Evolutionary conservation across 345 rosid species (phyloP).

Genomic region (Excoecaria cochinchinensis): DNA sequence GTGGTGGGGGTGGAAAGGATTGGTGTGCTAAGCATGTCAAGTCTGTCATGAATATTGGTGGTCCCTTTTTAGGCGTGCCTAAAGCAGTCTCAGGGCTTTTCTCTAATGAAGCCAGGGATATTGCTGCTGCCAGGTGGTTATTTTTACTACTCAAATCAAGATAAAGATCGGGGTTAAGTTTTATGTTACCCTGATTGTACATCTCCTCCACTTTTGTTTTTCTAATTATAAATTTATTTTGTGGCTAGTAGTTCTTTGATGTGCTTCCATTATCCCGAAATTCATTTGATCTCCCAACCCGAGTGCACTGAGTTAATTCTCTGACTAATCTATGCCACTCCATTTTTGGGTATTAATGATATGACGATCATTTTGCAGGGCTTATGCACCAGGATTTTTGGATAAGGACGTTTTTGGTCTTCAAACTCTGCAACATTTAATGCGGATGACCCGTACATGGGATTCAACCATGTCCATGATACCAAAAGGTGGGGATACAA

Average conservation of each 20-base stretch:
- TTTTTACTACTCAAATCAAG: neutral
- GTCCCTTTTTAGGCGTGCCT: slow-evolving; percentile 69
- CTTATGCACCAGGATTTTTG: slow-evolving; percentile 55
- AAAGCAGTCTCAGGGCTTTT: slow-evolving; percentile 58
- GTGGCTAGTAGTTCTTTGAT: neutral
- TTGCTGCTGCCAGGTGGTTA: slow-evolving; percentile 59
- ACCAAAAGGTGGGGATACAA: slow-evolving; percentile 71
- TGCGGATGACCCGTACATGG: slow-evolving; percentile 73
- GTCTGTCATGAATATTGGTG: slow-evolving; percentile 72
- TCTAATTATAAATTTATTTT: neutral
- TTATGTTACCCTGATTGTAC: slow-evolving; percentile 6
- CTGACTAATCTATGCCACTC: neutral
- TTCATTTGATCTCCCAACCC: neutral
- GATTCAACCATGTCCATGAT: slow-evolving; percentile 75
- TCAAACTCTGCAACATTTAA: slow-evolving; percentile 58
- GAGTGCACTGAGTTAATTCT: neutral
- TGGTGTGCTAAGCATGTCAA: slow-evolving; percentile 69
- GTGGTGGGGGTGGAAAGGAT: slow-evolving; percentile 71
- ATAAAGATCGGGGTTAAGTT: neutral
- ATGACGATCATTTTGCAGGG: slow-evolving; percentile 38
- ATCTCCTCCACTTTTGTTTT: neutral
- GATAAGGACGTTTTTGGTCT: slow-evolving; percentile 57
- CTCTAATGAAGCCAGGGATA: slow-evolving; percentile 61
- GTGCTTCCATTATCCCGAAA: too few relatives aligned
- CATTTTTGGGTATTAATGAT: slow-evolving; percentile 18